Evolutionary conservation across 176 grass and related monocot species (phyloP).

Genomic region (Phyllostachys edulis): DNA sequence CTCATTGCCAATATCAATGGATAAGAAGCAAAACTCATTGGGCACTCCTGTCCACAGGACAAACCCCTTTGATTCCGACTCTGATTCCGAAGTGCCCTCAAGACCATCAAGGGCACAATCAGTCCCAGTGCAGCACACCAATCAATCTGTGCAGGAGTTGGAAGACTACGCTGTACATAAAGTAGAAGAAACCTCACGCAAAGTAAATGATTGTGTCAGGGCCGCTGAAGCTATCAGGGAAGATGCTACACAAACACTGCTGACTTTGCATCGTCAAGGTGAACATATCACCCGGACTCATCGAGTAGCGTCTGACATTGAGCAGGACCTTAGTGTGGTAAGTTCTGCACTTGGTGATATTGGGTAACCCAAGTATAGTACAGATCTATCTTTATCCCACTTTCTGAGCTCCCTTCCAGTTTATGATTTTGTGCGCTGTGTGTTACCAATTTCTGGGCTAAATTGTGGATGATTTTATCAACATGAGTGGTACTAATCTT

Average conservation of each 20-base stretch:
- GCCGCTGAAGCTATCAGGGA: constrained; percentile 88
- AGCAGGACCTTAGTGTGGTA: constrained; percentile 90
- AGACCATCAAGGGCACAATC: constrained; percentile 57
- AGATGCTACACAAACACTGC: constrained; percentile 73
- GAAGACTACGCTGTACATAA: constrained; percentile 68
- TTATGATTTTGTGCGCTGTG: not conserved
- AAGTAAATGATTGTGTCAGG: constrained; percentile 77
- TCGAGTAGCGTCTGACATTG: constrained; percentile 65
- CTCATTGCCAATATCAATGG: constrained; percentile 24
- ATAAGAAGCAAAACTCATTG: constrained; percentile 51
- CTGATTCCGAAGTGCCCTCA: constrained; percentile 55
- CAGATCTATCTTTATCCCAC: not conserved
- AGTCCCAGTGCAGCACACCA: constrained; percentile 28
- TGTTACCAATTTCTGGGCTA: not conserved
- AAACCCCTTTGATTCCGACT: constrained; percentile 75
- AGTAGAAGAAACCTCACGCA: constrained; percentile 61
- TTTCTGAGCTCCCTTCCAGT: not conserved
- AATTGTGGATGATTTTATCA: not conserved
- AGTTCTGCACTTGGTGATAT: constrained; percentile 10
- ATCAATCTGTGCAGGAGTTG: constrained; percentile 73
- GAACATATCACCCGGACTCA: constrained; percentile 83
- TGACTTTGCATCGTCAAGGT: constrained; percentile 78
- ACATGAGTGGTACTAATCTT: not conserved
- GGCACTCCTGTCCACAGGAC: constrained; percentile 46
- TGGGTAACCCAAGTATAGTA: not conserved